Conservation (phyloP, 192 early-diverging fungal species). For the Coemansia sp. region DNA sequence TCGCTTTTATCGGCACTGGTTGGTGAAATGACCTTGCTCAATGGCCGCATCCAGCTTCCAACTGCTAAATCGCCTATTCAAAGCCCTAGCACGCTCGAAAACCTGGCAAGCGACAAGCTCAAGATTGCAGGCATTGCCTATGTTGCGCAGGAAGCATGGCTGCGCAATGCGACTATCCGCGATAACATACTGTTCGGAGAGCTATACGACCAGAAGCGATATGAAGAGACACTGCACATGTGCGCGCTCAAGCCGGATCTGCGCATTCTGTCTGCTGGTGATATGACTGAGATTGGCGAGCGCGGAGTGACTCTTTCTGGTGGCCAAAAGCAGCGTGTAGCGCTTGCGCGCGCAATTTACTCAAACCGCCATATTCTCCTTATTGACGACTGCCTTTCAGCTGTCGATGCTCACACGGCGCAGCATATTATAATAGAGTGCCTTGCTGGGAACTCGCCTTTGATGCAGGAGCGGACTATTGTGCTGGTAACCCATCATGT, state of each 20-base stretch:
- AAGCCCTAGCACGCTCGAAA: conserved; percentile 12
- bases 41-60: conserved; percentile 37
- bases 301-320: too few relatives aligned
- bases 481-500: conserved; percentile 93
- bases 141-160: too few relatives aligned
- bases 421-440: conserved; percentile 77
- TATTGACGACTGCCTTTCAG: conserved; percentile 89
- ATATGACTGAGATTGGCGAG: too few relatives aligned
- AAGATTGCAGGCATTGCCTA: conserved; percentile 57
- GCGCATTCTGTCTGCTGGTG: conserved; percentile 76
- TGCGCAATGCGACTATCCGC: too few relatives aligned
- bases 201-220: conserved; percentile 68
- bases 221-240: conserved; percentile 72
- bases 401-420: conserved; percentile 93
- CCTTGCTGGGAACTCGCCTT: conserved; percentile 59
- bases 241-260: conserved; percentile 87
- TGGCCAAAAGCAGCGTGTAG: too few relatives aligned
- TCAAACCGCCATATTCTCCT: conserved; percentile 61
- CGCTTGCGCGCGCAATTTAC: too few relatives aligned
- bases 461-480: too few relatives aligned
- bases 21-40: conserved; percentile 66
- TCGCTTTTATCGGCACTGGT: conserved; percentile 75
- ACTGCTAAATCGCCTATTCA: conserved; percentile 13
- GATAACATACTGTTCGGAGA: too few relatives aligned
- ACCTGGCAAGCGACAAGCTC: conserved; percentile 33